Evolutionary conservation across 148 eudicot species (phyloP).

Genomic region (Spergularia marina): DNA sequence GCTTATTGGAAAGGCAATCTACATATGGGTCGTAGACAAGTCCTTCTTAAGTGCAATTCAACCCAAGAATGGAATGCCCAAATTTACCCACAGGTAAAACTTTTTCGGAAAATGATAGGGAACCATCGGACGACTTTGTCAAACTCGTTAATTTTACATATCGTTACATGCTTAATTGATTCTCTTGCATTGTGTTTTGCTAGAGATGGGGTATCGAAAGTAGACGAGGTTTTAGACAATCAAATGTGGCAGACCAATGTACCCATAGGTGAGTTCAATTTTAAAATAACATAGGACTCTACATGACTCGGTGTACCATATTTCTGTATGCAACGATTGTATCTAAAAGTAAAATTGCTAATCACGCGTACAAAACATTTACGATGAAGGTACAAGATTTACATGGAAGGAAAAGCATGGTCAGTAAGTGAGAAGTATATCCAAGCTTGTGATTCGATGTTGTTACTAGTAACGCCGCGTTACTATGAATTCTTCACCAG

Average conservation of each 20-base stretch:
- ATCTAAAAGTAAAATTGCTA: too few relatives aligned
- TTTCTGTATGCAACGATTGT: not conserved
- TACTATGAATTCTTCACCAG: constrained; percentile 53
- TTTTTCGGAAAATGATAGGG: too few relatives aligned
- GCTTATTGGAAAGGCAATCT: constrained; percentile 60
- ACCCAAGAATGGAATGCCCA: constrained; percentile 32
- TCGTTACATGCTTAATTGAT: not conserved
- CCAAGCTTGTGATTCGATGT: constrained; percentile 61
- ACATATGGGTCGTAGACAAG: constrained; percentile 2
- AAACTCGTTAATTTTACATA: too few relatives aligned
- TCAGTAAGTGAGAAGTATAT: constrained; percentile 57
- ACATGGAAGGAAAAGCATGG: constrained; percentile 32
- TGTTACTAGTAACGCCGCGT: constrained; percentile 35
- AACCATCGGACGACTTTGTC: too few relatives aligned
- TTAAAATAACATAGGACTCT: not conserved
- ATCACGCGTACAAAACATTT: not conserved
- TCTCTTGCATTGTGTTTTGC: not conserved
- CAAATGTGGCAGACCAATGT: constrained; percentile 49
- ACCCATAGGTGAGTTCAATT: constrained; percentile 36
- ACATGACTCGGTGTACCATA: not conserved
- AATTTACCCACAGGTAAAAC: constrained; percentile 37
- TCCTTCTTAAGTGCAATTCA: constrained; percentile 43
- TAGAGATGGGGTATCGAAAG: constrained; percentile 37
- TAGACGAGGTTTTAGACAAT: constrained; percentile 23
- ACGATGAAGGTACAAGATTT: constrained; percentile 30